phyloP scores from a whole-genome alignment of 179 eudicot genomes.

The Vitellaria paradoxa region DNA sequence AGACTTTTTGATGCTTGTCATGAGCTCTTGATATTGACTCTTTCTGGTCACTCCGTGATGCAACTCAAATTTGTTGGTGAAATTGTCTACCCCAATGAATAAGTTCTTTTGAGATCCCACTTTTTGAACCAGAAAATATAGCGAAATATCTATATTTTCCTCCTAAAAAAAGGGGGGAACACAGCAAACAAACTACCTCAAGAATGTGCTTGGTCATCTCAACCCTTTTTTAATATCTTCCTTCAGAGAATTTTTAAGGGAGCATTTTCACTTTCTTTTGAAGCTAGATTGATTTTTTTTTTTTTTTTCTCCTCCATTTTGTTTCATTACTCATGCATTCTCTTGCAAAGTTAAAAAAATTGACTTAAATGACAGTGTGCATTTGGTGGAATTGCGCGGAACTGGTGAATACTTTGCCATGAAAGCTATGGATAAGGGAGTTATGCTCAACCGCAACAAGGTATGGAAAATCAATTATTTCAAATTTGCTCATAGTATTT shows the following conservation, averaged over 20 bases:
- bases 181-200: background rate
- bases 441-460: slow-evolving; percentile 96
- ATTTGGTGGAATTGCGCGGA: slow-evolving; percentile 84
- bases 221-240: background rate
- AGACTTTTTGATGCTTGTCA: too few relatives aligned
- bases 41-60: too few relatives aligned
- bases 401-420: slow-evolving; percentile 85
- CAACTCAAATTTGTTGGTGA: too few relatives aligned
- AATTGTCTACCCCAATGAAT: too few relatives aligned
- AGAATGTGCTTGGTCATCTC: slow-evolving; percentile 4
- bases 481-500: too few relatives aligned
- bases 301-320: background rate
- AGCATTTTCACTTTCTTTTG: background rate
- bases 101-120: too few relatives aligned
- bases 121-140: too few relatives aligned
- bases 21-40: too few relatives aligned
- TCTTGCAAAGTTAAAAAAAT: slow-evolving; percentile 50
- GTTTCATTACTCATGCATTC: slow-evolving; percentile 34
- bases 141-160: too few relatives aligned
- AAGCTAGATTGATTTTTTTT: background rate
- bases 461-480: slow-evolving; percentile 24
- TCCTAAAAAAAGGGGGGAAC: too few relatives aligned
- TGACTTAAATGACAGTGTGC: slow-evolving; percentile 60
- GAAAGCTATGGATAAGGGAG: slow-evolving; percentile 96
- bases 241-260: background rate